Evolutionary conservation across 169 alveolate genomes (phyloP), one percentile per base, ranked within the genome.

Genomic region (Plasmodium cynomolgi): DNA sequence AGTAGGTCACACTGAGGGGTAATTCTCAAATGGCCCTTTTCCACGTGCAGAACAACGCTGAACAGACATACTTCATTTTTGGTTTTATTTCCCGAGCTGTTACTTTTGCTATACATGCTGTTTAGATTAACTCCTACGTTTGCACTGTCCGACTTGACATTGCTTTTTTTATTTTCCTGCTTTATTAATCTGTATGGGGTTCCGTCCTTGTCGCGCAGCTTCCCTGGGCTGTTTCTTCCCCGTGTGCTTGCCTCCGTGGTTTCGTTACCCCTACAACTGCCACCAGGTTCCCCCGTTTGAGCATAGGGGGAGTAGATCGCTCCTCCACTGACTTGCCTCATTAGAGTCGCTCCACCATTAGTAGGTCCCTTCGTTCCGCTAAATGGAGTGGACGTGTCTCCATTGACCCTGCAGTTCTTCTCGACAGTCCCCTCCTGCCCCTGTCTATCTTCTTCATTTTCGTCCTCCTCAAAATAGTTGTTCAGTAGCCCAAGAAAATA

Each of bases 21-120:
- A 20, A 71, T 86, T n/a, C 44, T 54, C 3, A 86, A n/a, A 11
- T 86, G 37, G 1, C 34, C 37, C 1, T 86, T 47, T 54, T 86
- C 85, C 26, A 86, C 71, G 4, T 47, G 80, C 26, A 86, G n/a
- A 8, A 39, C 54, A 4, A 86, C 81, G 23, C 71, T 86, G 33
- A 86, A 86, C 0, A 86, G 85, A 7, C 85, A 79, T 29, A 86
- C 72, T 11, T 86, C 86, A 5, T 86, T 86, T 5, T 86, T 86
- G n/a, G 26, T 3, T 26, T 54, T 77, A 9, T 54, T 75, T 2
- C 50, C 47, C 11, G 31, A 33, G 7, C 23, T 56, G 8, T 58
- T 79, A 1, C 7, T 37, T 15, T 72, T 84, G 37, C 41, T 84
- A 23, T 84, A 29, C 29, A 29, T 72, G 47, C 33, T 68, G 4